Base-by-base conservation (phyloP, 495 filamentous ascomycete species). In the Lindgomyces ingoldianus region DNA sequence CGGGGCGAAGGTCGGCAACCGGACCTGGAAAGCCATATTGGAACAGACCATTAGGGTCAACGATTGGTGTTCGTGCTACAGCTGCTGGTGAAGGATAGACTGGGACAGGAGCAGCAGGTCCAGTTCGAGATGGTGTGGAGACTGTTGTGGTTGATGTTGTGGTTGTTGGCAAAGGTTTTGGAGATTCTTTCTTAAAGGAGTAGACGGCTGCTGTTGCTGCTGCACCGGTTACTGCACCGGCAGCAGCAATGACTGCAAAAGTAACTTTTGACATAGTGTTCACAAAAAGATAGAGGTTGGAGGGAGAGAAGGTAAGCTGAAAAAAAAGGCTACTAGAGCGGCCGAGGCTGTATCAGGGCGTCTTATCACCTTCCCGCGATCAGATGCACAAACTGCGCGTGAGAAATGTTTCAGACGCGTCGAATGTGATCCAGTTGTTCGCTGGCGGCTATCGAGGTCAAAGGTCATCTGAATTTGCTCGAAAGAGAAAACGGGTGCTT, bases 11-110 rank as follows among this genome's bases (percentile, higher is more conserved):
- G 76, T 98, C 94, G 69, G 85, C 82, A 27, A 93, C 76, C 30
- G 94, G 95, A 58, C 94, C 94, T 0, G 94, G 93, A 78, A 98
- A 98, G 69, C 95, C 94, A 77, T 98, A 98, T 74, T 97, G 88
- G 75, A 96, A 93, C 70, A 98, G 81, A 18, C 93, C 94, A 0
- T 89, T 78, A 0, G 94, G 93, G 76, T 98, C 84, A 72, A 97
- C 91, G 19, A 85, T 89, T 30, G 74, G 65, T 46, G 70, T 68
- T 70, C 81, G 80, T 45, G 63, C 51, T 22, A 71, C 62, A 36
- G 70, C 60, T 45, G 76, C 69, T 0, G 76, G 72, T 14, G 73
- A 77, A 60, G 75, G 63, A 47, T 70, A 39, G 29, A 45, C 60
- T 46, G 51, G 57, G 41, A 50, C 48, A 21, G 56, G 66, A 33